These are phyloP conservation scores for Fusarium xylarioides DNA, from an alignment of 2,329 filamentous ascomycete species.

Conservation along the genomic window DNA sequence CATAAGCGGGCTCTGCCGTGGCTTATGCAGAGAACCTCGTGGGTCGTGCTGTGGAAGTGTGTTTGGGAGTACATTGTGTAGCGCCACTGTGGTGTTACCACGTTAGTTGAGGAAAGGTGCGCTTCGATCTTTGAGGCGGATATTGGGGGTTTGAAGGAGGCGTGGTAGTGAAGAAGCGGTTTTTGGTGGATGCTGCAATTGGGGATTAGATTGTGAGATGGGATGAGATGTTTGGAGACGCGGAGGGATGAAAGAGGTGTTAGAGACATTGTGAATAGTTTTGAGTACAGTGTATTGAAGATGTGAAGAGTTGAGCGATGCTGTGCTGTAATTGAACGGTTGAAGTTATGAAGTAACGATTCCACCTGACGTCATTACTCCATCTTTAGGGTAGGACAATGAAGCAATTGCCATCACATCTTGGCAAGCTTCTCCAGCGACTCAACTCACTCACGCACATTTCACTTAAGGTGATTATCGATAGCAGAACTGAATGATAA, in stretches of 20 bases:
- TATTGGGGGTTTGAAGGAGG: slow-evolving; percentile 56
- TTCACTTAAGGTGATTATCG: fast-evolving
- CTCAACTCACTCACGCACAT: neutral
- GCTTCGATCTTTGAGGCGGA: slow-evolving; percentile 62
- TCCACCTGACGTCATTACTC: neutral
- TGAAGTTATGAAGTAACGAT: neutral
- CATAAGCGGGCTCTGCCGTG: slow-evolving; percentile 68
- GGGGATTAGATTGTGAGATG: slow-evolving; percentile 63
- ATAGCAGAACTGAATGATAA: neutral
- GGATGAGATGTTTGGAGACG: slow-evolving; percentile 68
- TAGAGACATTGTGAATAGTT: slow-evolving; percentile 3
- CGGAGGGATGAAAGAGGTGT: slow-evolving; percentile 56
- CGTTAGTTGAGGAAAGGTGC: slow-evolving; percentile 61
- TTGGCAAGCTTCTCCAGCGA: too few species aligned
- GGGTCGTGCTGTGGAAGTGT: slow-evolving; percentile 74
- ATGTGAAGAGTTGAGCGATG: fast-evolving
- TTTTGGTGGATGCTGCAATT: slow-evolving; percentile 72
- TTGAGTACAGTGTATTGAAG: too few species aligned
- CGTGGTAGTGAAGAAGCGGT: slow-evolving; percentile 73
- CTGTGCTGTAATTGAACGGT: neutral
- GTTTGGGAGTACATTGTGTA: slow-evolving; percentile 74
- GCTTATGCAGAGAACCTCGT: slow-evolving; percentile 72
- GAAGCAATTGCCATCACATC: neutral
- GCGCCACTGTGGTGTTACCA: slow-evolving; percentile 71
- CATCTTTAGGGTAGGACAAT: neutral